Base-by-base conservation (phyloP, 208 protist species). In the Porcisia hertigi region DNA sequence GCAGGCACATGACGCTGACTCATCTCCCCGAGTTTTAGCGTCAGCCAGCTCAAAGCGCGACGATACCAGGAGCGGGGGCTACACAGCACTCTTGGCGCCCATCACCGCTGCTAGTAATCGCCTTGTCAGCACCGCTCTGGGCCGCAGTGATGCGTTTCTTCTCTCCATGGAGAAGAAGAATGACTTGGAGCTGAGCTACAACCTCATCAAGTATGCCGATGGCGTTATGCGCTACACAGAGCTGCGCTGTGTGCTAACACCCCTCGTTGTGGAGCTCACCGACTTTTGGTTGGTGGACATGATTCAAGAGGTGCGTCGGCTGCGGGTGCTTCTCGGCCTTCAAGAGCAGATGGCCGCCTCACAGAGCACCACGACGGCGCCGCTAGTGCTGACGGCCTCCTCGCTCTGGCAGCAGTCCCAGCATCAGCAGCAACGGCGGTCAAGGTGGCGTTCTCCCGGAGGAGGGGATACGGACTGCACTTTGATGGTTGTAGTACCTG, bases 221-320 rank as follows among this genome's bases (percentile, higher is more conserved):
- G 92, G 89, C 41, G 82, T 91, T 63, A 77, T 74, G 14, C 89
- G 89, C 39, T 69, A 92, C 18, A 92, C 83, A 52, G 88, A 93
- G 62, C 82, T 90, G 58, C 79, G 73, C n/a, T 82, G 36, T 49
- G 79, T 49, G 4, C 41, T 94, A 25, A 81, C 89, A 11, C 81
- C 89, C n/a, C 79, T 96, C 30, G 88, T 87, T 34, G 57, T 94
- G 53, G 43, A 82, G 54, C 57, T 94, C 18, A 87, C 76, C 25
- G 92, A 96, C 75, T 79, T 81, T 39, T 86, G 73, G 83, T n/a
- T 94, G 14, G 89, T 83, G 52, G 64, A 81, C 64, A 55, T 84
- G 30, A 76, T 92, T 52, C 57, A 84, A 18, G 92, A 94, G 77
- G 77, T 65, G 70, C 81, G 60, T 36, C 82, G 80, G 45, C 60